A percentile compares a stretch with the other conserved stretches of the same genome.
Conservation (phyloP, 2,329 filamentous ascomycete species). For the Colletotrichum sp. region DNA sequence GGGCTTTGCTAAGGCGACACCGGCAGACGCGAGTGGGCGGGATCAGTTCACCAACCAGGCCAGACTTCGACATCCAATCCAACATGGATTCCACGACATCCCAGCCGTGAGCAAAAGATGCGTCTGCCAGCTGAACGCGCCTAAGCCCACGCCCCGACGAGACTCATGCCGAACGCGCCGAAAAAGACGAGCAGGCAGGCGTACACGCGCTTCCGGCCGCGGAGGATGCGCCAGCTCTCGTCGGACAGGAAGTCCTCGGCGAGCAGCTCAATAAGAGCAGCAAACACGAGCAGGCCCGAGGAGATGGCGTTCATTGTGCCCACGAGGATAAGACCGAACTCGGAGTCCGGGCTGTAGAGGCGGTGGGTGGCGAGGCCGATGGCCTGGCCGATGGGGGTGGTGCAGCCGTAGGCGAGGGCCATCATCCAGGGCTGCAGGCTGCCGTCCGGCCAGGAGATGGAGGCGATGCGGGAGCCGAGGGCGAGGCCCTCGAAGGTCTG, state of each 20-base stretch:
- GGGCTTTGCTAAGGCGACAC: background rate
- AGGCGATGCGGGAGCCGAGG: conserved; percentile 67
- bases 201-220: conserved; percentile 55
- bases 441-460: conserved; percentile 47
- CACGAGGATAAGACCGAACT: conserved; percentile 71
- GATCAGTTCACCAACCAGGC: background rate
- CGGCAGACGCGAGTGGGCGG: background rate
- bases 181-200: conserved; percentile 63
- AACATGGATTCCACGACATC: background rate
- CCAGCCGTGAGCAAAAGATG: background rate
- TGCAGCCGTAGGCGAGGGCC: conserved; percentile 62
- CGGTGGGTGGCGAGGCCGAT: conserved; percentile 73
- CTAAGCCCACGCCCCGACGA: conserved; percentile 68
- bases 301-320: conserved; percentile 78
- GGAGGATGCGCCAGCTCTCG: conserved; percentile 62
- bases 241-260: conserved; percentile 74
- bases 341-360: conserved; percentile 70
- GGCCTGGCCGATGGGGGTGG: conserved; percentile 75
- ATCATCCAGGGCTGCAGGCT: conserved; percentile 60
- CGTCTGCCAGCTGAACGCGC: background rate
- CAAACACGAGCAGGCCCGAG: conserved; percentile 73
- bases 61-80: background rate
- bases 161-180: conserved; percentile 67
- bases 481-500: conserved; percentile 65
- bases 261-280: conserved; percentile 73